Evolutionary conservation across 108 stramenopile genomes (phyloP), one percentile per base, ranked within the genome.

Genomic region (Fistulifera pelliculosa): DNA sequence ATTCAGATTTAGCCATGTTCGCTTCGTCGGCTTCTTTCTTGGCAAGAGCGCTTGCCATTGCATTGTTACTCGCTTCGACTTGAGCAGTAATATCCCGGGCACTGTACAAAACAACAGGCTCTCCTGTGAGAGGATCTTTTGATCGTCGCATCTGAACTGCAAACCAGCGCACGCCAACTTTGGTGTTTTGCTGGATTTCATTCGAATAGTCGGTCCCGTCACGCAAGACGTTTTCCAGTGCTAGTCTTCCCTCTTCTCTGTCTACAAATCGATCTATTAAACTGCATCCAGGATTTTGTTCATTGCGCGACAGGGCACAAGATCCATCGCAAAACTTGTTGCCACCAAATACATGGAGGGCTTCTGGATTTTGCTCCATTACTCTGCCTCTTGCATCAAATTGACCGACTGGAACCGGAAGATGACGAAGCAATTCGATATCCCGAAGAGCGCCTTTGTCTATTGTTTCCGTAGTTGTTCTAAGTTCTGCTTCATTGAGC

Each of bases 331-430:
- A 35, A 35, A 6, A 35, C 8, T 35, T 35, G 44, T 21, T 45
- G 2, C 23, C 49, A 26, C 52, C 51, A 48, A 65, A 65, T 1
- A 47, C 22, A 57, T 50, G 28, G 40, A 51, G 47, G 1, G 74
- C 65, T 26, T 65, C 69, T 21, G 69, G 75, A 61, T 76, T 76
- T 52, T 76, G 71, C 35, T 64, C 62, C 64, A 76, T 66, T 21
- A 69, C 25, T 23, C 35, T 42, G 1, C 75, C 75, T 12, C 69
- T 53, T 28, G 69, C 56, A 53, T 72, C 63, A 54, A 71, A 71
- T 51, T 69, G 71, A 49, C 66, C 67, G 17, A 72, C 71, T 12
- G 75, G 67, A 38, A 73, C 59, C 15, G 75, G 75, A 21, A 76
- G 42, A 59, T 71, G 71, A 28, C 75, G 62, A 8, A 74, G n/a